A percentile compares a stretch with the other conserved stretches of the same genome.
Evolutionary conservation across 345 rosid genomes (phyloP).

Genomic region (Citrus inodora): DNA sequence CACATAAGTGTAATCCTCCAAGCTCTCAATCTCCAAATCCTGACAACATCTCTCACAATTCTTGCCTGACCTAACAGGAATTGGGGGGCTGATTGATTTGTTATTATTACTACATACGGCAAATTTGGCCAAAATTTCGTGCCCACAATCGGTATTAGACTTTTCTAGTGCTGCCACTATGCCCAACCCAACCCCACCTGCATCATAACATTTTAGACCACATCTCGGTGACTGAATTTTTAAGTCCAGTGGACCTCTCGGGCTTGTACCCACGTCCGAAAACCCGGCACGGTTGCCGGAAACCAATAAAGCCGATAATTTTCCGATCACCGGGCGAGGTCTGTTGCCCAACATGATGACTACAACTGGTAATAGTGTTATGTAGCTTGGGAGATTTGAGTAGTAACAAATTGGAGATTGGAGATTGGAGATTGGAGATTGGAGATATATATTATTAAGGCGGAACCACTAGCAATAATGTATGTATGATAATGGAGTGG

Average conservation of each 20-base stretch:
- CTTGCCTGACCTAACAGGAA: slow-evolving; percentile 28
- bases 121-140: slow-evolving; percentile 24
- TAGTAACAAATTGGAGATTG: neutral
- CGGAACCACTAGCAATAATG: too few species aligned
- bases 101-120: slow-evolving; percentile 24
- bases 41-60: slow-evolving; percentile 13
- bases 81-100: slow-evolving; percentile 26
- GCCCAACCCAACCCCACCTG: slow-evolving; percentile 71
- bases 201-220: slow-evolving; percentile 44
- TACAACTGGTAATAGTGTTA: neutral
- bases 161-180: slow-evolving; percentile 79
- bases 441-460: neutral
- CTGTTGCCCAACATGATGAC: slow-evolving; percentile 65
- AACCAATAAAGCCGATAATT: slow-evolving; percentile 58
- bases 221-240: slow-evolving; percentile 55
- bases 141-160: slow-evolving; percentile 20
- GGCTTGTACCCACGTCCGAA: slow-evolving; percentile 44
- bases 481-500: slow-evolving; percentile 44
- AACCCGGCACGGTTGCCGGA: slow-evolving; percentile 45
- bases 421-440: neutral
- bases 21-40: slow-evolving; percentile 40
- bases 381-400: neutral
- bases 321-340: slow-evolving; percentile 69
- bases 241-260: slow-evolving; percentile 65
- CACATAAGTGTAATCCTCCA: slow-evolving; percentile 64